Evolutionary conservation across 2,329 filamentous ascomycete genomes (phyloP).

Genomic region (Cladophialophora chaetospira): DNA sequence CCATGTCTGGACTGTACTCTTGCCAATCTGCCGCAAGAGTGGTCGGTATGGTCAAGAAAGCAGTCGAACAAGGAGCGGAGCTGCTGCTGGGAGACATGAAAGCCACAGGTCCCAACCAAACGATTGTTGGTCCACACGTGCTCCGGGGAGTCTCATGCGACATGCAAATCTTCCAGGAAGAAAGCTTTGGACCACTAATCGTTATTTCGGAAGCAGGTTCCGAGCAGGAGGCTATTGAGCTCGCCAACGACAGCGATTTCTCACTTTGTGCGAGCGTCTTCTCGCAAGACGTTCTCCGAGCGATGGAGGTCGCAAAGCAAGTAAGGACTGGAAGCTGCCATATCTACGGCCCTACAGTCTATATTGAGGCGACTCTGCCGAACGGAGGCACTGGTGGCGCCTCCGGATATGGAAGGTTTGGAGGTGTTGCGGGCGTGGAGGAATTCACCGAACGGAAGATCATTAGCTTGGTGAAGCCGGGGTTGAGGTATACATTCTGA

Average conservation of each 20-base stretch:
- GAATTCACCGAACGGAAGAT: slow-evolving; percentile 4
- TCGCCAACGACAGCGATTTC: slow-evolving; percentile 78
- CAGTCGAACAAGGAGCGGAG: slow-evolving; percentile 59
- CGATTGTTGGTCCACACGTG: slow-evolving; percentile 64
- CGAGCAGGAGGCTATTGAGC: slow-evolving; percentile 65
- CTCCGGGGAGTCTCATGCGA: slow-evolving; percentile 65
- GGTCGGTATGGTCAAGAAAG: slow-evolving; percentile 55
- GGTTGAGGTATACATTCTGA: slow-evolving; percentile 2
- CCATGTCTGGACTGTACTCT: slow-evolving; percentile 44
- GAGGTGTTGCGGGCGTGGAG: slow-evolving; percentile 1
- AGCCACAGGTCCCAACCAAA: slow-evolving; percentile 45
- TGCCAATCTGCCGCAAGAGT: slow-evolving; percentile 54
- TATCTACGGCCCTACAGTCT: background rate
- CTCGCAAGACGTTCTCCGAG: background rate
- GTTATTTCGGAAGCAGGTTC: slow-evolving; percentile 62
- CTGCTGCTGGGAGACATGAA: slow-evolving; percentile 55
- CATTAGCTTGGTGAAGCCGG: slow-evolving; percentile 1
- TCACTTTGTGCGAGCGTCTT: slow-evolving; percentile 6
- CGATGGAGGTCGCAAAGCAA: slow-evolving; percentile 3
- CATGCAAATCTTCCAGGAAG: slow-evolving; percentile 74
- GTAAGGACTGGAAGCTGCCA: background rate
- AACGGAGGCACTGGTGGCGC: background rate
- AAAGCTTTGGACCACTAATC: slow-evolving; percentile 76
- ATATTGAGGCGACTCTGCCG: slow-evolving; percentile 2
- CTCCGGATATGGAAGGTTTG: background rate